Evolutionary conservation across 495 filamentous ascomycete species (phyloP).

Genomic region (Pseudoneurospora amorphoporcata): DNA sequence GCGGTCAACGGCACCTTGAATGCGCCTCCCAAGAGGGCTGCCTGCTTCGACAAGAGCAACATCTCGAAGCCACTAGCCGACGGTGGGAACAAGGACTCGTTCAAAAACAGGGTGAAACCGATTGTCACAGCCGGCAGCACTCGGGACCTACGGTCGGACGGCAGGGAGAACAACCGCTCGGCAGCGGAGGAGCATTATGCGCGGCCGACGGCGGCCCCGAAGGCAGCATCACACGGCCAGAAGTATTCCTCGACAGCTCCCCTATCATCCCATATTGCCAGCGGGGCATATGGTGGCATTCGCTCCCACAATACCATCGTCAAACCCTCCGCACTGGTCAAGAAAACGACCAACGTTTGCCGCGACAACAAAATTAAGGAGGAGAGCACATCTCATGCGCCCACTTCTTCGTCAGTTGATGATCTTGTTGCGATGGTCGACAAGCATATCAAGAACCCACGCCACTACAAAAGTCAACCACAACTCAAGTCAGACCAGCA

Average conservation of each 20-base stretch:
- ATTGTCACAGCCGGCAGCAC: conserved; percentile 19
- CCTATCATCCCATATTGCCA: background rate
- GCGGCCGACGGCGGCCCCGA: background rate
- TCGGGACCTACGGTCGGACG: conserved; percentile 40
- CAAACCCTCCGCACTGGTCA: conserved; percentile 16
- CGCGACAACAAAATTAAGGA: conserved; percentile 42
- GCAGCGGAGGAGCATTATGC: background rate
- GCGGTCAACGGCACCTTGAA: conserved; percentile 50
- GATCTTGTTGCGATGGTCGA: conserved; percentile 14
- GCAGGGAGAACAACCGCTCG: conserved; percentile 26
- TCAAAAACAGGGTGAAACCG: conserved; percentile 14
- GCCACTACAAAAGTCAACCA: conserved; percentile 38
- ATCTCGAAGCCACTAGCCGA: conserved; percentile 41
- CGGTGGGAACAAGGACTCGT: conserved; percentile 37
- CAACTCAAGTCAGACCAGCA: conserved; percentile 21
- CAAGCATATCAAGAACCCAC: conserved; percentile 23
- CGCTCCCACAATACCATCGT: background rate
- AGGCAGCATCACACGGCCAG: background rate
- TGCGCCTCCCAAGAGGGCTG: conserved; percentile 60
- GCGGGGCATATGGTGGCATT: background rate
- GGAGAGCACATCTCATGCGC: conserved; percentile 3
- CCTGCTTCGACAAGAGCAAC: conserved; percentile 75
- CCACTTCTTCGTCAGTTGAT: conserved; percentile 5
- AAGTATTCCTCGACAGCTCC: conserved; percentile 7
- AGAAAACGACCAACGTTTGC: conserved; percentile 56